Percentiles rank a stretch among this genome's conserved stretches.
These are phyloP conservation scores for Limnomonas spitsbergensis DNA, from an alignment of 139 green algal species.

Conservation along the genomic window DNA sequence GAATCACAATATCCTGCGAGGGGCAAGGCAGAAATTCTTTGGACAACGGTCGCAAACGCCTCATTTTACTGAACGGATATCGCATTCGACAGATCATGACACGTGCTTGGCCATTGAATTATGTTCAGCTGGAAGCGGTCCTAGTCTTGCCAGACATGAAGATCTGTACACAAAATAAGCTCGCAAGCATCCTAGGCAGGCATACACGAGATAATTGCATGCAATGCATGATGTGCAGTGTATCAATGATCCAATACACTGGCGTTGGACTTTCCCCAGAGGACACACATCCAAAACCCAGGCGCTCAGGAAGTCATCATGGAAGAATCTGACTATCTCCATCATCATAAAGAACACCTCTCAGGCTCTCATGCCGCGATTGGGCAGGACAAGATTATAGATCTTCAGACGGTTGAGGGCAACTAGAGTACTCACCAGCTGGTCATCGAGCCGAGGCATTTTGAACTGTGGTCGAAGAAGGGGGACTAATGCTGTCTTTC, in stretches of 20 bases:
- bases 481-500: no score
- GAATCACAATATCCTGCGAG: slow-evolving; percentile 81
- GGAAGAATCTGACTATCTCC: background rate
- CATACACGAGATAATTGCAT: background rate
- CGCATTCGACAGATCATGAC: background rate
- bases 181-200: no score
- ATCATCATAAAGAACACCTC: background rate
- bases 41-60: no score
- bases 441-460: background rate
- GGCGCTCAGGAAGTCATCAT: background rate
- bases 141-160: no score
- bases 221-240: background rate
- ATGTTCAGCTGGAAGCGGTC: no score
- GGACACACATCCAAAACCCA: background rate
- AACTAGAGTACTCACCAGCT: background rate
- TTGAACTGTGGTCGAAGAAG: no score
- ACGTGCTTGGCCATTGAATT: background rate
- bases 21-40: background rate
- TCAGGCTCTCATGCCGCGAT: background rate
- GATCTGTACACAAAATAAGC: no score
- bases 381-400: no score
- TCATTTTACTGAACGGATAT: background rate
- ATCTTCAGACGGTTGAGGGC: no score
- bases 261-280: background rate
- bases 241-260: background rate